Evolutionary conservation across 2,329 filamentous ascomycete species (phyloP).

Genomic region (Pseudogymnoascus sp.): DNA sequence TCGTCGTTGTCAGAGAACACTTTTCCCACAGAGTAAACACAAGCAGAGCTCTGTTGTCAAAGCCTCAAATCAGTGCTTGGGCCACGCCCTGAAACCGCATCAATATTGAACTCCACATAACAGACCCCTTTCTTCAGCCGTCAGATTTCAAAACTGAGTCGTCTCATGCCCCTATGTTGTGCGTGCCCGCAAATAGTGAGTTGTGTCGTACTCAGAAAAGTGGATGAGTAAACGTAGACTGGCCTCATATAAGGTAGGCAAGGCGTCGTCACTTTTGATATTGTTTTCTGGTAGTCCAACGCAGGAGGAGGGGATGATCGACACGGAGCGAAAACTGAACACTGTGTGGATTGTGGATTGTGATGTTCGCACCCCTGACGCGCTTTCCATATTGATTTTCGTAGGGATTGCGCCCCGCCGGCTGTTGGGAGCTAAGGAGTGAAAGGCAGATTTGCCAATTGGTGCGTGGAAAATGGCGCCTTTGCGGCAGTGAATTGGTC

Average conservation of each 20-base stretch:
- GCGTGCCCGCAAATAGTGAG: not conserved
- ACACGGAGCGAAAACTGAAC: not conserved
- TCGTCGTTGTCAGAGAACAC: not conserved
- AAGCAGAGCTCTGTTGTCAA: not conserved
- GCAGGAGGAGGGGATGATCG: not conserved
- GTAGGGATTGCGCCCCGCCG: not conserved
- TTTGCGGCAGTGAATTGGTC: not conserved
- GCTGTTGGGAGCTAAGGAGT: not conserved
- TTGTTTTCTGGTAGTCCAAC: not conserved
- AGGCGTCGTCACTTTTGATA: not conserved
- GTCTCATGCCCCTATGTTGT: slow-evolving; percentile 3
- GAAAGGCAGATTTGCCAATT: not conserved
- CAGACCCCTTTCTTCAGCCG: not conserved
- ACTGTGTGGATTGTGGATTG: not conserved
- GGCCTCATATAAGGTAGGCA: not conserved
- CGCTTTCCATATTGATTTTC: slow-evolving; percentile 4
- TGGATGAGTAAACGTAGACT: not conserved
- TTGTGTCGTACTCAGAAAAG: not conserved
- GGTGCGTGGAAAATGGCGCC: not conserved
- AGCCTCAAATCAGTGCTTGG: not conserved
- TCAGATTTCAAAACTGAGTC: slow-evolving; percentile 2
- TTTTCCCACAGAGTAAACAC: not conserved
- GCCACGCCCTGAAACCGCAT: not conserved
- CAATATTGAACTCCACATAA: not conserved
- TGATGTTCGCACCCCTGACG: not conserved